Percentiles rank a stretch among this genome's conserved stretches.
phyloP scores from a whole-genome alignment of 148 eudicot species.

The Drosera capensis region DNA sequence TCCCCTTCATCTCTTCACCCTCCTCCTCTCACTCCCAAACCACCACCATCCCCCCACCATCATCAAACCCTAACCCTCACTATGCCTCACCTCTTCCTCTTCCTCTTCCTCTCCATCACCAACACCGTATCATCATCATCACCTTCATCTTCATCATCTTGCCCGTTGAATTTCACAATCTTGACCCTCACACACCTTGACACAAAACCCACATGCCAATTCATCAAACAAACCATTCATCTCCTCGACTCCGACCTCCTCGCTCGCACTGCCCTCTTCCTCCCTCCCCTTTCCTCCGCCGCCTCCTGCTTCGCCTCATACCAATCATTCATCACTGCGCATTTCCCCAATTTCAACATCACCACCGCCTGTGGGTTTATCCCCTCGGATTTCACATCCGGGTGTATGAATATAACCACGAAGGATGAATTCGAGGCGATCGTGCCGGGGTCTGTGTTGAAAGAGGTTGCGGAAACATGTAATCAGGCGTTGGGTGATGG shows the following conservation, averaged over 20 bases:
- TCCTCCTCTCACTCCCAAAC: too few species aligned
- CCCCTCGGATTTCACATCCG: conserved; percentile 37
- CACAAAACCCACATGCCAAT: conserved; percentile 28
- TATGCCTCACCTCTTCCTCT: background rate
- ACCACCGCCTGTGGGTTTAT: conserved; percentile 33
- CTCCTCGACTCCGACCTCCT: conserved; percentile 55
- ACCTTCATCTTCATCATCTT: conserved; percentile 9
- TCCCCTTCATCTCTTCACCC: too few species aligned
- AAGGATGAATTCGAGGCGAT: conserved; percentile 24
- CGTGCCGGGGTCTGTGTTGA: conserved; percentile 9
- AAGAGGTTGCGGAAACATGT: conserved; percentile 26
- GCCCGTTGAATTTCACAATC: conserved; percentile 44
- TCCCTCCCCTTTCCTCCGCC: conserved; percentile 36
- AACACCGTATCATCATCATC: background rate
- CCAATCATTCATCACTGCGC: conserved; percentile 25
- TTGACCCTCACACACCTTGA: conserved; percentile 9
- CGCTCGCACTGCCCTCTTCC: conserved; percentile 26
- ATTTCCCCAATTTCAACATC: conserved; percentile 28
- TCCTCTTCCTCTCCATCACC: background rate
- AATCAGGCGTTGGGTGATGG: conserved; percentile 31
- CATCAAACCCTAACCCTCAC: too few species aligned
- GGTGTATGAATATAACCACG: conserved; percentile 67
- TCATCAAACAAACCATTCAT: conserved; percentile 37
- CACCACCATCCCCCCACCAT: too few species aligned
- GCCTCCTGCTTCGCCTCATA: conserved; percentile 53